Evolutionary conservation across 1,139 yeast species (phyloP).

Genomic region (Kluyveromyces sp.): DNA sequence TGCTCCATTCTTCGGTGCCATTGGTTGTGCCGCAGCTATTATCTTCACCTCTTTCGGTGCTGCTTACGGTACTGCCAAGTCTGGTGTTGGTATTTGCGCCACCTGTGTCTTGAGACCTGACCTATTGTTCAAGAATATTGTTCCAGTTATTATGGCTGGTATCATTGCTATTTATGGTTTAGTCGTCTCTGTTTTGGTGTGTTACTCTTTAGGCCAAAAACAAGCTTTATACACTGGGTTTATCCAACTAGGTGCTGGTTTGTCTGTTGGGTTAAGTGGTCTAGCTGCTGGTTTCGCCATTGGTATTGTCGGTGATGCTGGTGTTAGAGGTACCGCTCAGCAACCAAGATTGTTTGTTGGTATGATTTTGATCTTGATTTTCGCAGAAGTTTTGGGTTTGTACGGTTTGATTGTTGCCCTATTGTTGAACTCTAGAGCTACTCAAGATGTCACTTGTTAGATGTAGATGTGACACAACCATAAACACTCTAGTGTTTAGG

Average conservation of each 20-base stretch:
- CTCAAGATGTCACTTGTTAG: slow-evolving; percentile 81
- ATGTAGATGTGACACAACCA: background rate
- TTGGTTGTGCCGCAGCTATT: slow-evolving; percentile 99
- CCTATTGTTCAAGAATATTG: slow-evolving; percentile 77
- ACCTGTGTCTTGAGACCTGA: slow-evolving; percentile 97
- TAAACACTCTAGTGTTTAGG: no score
- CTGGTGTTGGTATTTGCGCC: slow-evolving; percentile 99
- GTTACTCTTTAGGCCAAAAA: slow-evolving; percentile 79
- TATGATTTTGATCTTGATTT: slow-evolving; percentile 92
- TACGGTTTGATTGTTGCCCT: slow-evolving; percentile 33
- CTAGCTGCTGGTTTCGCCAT: slow-evolving; percentile 97
- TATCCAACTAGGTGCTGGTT: slow-evolving; percentile 97
- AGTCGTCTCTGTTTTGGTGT: slow-evolving; percentile 92
- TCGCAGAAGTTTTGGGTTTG: slow-evolving; percentile 96
- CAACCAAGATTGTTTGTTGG: slow-evolving; percentile 97
- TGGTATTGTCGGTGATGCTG: slow-evolving; percentile 98
- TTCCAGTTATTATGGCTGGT: slow-evolving; percentile 99
- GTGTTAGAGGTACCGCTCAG: slow-evolving; percentile 93
- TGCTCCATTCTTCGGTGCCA: slow-evolving; percentile 88
- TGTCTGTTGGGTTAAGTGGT: slow-evolving; percentile 95
- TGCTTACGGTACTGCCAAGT: slow-evolving; percentile 98
- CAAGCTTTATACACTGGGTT: slow-evolving; percentile 96
- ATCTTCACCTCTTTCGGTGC: slow-evolving; percentile 99
- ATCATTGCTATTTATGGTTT: slow-evolving; percentile 98
- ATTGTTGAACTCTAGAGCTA: slow-evolving; percentile 62